Base-by-base conservation (phyloP, 345 rosid species). In the Capsella bursapastoris region DNA sequence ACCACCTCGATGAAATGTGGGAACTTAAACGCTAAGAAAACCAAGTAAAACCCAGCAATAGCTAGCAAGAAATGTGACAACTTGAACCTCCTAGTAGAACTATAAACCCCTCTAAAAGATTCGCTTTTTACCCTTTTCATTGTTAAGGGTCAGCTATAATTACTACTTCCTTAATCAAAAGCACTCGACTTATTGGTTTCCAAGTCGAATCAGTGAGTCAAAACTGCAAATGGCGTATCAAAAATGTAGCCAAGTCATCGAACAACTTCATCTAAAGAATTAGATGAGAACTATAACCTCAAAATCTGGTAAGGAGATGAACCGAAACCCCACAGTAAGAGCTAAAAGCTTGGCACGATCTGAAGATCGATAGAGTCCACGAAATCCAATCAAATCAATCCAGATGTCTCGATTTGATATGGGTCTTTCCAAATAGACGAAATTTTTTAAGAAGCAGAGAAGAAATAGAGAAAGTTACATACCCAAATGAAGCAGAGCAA, bases 81-180 rank as follows among this genome's bases (percentile, higher is more conserved):
- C 77, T 83, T 95, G 84, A 75, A 89, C 88, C 91, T 87, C 85
- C 90, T 87, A 52, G 64, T 87, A 52, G 64, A 73, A 64, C 78
- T 76, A 69, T 63, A 76, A 64, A 44, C 65, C 6, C 51, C 79
- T 63, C 70, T 78, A 40, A 81, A 65, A 71, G 89, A 63, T 64
- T 91, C 97, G 41, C 71, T 65, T 79, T 87, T 95, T 48, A 86
- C 78, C 82, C 97, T 87, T 84, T 89, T 91, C 99, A 95, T 94
- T 70, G 71, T 68, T 70, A 64, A 7, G 10, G 64, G 34, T 71
- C 66, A 64, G 73, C 79, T 75, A 71, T 11, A 18, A 40, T 78
- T 8, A 37, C 72, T 43, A 80, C 53, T 51, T 48, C 76, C 68
- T 55, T 52, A 69, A 57, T 75, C 64, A 71, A 50, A 64, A 60